Evolutionary conservation across 352 stramenopile genomes (phyloP), one percentile per base, ranked within the genome.

Genomic region (Phytophthora ramorum): DNA sequence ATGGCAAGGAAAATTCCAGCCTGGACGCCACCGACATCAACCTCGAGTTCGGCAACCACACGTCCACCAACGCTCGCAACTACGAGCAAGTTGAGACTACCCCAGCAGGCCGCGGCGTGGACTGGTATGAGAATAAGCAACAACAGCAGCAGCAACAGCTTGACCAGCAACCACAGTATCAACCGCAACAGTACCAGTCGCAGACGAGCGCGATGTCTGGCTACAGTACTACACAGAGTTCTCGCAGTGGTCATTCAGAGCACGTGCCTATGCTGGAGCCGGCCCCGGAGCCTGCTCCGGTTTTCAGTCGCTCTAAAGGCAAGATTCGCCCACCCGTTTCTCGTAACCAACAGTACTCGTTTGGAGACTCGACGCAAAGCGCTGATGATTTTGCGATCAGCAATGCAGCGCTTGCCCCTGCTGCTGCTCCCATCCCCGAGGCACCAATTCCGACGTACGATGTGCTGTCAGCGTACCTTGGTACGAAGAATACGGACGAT

Each of bases 21-120:
- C 37, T 74, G 38, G 58, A 76, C 30, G 54, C 67, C 13, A 82
- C 74, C 2, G 71, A 76, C 34, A 89, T 86, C 46, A 85, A 86
- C 40, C 70, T 89, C n/a, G 79, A 89, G 44, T 63, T 64, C 20
- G 70, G 75, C 38, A 89, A 82, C 53, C 62, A 56, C 37, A 47
- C 41, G n/a, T 63, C 59, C 12, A 69, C 51, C 14, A 59, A 61
- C 46, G 13, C 32, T 13, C 68, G 51, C 16, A 30, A 6, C 26
- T 78, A 80, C 62, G 50, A 76, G 37, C 64, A 70, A 43, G 66
- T 78, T 16, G 68, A 78, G 8, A 51, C 63, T 1, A 78, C 69
- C 41, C 54, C 71, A 49, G 53, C 61, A 48, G 52, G 61, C 17
- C 40, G 40, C 9, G 52, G 50, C 16, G 34, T 28, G n/a, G 53